Evolutionary conservation across 192 early-diverging fungal genomes (phyloP).

Genomic region (Helicostylum pulchrum): DNA sequence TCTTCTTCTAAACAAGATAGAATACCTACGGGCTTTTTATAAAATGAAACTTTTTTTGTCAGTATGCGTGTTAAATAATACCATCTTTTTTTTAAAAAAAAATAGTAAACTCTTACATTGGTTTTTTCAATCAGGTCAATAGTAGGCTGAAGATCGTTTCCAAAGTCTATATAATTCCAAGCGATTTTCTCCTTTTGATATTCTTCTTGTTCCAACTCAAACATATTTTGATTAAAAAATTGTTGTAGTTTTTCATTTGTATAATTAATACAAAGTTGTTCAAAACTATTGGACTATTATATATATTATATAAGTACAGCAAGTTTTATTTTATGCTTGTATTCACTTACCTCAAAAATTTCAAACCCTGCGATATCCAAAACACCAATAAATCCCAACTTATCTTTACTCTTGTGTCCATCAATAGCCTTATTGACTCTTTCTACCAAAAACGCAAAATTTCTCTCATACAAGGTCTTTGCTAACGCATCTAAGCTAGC

Average conservation of each 20-base stretch:
- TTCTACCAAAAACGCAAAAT: constrained; percentile 89
- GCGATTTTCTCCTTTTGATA: constrained; percentile 95
- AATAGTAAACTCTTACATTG: constrained; percentile 52
- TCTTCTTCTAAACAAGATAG: constrained; percentile 96
- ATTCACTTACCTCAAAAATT: constrained; percentile 79
- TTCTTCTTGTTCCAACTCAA: constrained; percentile 97
- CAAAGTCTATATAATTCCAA: constrained; percentile 98
- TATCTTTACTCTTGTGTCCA: constrained; percentile 58
- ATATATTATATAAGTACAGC: constrained; percentile 10
- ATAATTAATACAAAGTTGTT: constrained; percentile 99
- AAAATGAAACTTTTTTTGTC: not conserved
- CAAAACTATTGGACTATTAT: constrained; percentile 86
- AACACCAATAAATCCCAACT: constrained; percentile 90
- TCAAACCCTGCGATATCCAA: constrained; percentile 99
- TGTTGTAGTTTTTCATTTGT: constrained; percentile 98
- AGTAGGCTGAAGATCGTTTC: constrained; percentile 94
- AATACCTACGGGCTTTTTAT: constrained; percentile 83
- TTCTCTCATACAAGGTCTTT: constrained; percentile 90
- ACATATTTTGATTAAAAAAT: constrained; percentile 99
- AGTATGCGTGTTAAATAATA: not conserved
- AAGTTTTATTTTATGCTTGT: not conserved
- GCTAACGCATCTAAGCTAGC: constrained; percentile 90
- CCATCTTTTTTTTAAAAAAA: not conserved
- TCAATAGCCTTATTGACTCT: constrained; percentile 81
- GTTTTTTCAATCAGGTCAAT: constrained; percentile 98